phyloP scores from a whole-genome alignment of 75 land plant species.

The Larix kaempferi region DNA sequence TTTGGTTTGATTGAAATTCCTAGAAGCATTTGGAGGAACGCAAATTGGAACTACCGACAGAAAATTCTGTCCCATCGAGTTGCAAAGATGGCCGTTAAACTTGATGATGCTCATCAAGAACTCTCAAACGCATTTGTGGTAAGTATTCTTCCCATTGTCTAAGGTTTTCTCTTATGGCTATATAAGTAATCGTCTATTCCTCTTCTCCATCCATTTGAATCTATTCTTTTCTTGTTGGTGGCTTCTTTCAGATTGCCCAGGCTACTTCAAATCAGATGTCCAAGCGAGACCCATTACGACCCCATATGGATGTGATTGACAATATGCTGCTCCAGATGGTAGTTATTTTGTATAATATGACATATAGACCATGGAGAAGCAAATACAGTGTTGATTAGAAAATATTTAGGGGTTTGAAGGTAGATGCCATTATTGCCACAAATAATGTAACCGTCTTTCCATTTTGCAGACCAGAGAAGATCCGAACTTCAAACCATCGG shows the following conservation, averaged over 20 bases:
- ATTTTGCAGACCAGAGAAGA: slow-evolving; percentile 72
- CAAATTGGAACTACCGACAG: slow-evolving; percentile 87
- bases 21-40: slow-evolving; percentile 92
- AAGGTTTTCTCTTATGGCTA: not conserved
- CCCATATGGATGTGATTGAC: slow-evolving; percentile 95
- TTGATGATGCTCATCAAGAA: slow-evolving; percentile 99
- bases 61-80: slow-evolving; percentile 90
- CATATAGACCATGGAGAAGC: not conserved
- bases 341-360: not conserved
- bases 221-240: slow-evolving; percentile 4
- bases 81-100: slow-evolving; percentile 89
- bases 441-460: not conserved
- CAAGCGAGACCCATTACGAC: slow-evolving; percentile 89
- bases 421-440: not conserved
- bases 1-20: slow-evolving; percentile 98
- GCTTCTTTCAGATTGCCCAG: slow-evolving; percentile 77
- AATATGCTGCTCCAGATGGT: slow-evolving; percentile 84
- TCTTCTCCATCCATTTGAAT: not conserved
- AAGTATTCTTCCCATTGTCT: slow-evolving; percentile 5
- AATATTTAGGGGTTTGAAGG: not conserved
- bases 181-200: not conserved
- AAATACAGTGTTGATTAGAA: not conserved
- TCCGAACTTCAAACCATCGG: slow-evolving; percentile 95
- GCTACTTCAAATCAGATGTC: slow-evolving; percentile 99
- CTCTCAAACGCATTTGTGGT: slow-evolving; percentile 98